Evolutionary conservation across 495 filamentous ascomycete species (phyloP), one percentile per base, ranked within the genome.

Genomic region (Letharia columbiana): DNA sequence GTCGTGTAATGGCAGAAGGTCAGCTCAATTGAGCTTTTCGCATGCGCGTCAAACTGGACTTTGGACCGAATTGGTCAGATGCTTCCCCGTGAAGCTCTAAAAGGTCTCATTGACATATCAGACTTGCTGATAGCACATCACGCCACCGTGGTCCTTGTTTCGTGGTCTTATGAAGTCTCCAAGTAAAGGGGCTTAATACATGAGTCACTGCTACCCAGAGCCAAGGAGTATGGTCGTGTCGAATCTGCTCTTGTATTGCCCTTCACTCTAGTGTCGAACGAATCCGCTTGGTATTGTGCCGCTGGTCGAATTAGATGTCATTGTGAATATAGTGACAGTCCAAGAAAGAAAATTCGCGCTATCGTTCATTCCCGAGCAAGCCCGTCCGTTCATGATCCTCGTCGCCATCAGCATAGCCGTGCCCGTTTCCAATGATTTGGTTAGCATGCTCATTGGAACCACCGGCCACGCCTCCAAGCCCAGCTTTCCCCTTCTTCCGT

Each of bases 341-440:
- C 49, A 66, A 13, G 49, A 8, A 31, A 6, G 54, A 11, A 10
- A 23, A 15, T 10, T 13, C 10, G n/a, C 33, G 35, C 56, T 66
- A 67, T 42, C 66, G 45, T 58, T 70, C 68, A 37, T 67, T 68
- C 20, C 61, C 58, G 18, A 72, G 42, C 11, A 72, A 54, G 31
- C 47, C 52, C 7, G 70, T 64, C 20, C 63, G 49, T 57, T 71
- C 70, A 58, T 69, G 39, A 54, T 57, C 61, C 28, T 40, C 59
- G 23, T 58, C 60, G 3, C 40, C 58, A 13, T 66, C 31, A 20
- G 39, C 37, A 40, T 49, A 23, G n/a, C 13, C 49, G 31, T 28
- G 49, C 23, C 9, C 9, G 31, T 20, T 42, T 1, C 28, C 52
- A 5, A 33, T 54, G 0, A 11, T 23, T 3, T 54, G 50, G 8